phyloP scores from a whole-genome alignment of 139 green algal species.

The Chara braunii region DNA sequence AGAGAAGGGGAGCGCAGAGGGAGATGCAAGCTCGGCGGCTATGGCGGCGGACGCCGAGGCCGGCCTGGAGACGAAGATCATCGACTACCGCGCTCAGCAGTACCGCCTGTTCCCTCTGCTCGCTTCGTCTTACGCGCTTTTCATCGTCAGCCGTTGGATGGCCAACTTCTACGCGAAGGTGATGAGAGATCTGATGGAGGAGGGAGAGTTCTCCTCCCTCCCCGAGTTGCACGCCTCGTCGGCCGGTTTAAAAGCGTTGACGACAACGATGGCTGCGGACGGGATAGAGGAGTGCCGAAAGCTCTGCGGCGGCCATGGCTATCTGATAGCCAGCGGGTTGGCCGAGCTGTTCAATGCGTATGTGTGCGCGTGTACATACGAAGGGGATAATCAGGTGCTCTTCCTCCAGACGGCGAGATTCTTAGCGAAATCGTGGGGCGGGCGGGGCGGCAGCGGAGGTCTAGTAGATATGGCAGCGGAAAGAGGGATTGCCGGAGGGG shows the following conservation, averaged over 20 bases:
- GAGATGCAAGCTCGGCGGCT: too few species aligned
- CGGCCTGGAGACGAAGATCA: conserved; percentile 48
- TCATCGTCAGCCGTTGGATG: conserved; percentile 73
- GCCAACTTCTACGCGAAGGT: conserved; percentile 64
- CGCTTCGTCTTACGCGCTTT: conserved; percentile 71
- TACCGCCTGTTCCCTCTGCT: conserved; percentile 73
- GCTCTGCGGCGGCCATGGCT: conserved; percentile 81
- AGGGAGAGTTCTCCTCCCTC: conserved; percentile 68
- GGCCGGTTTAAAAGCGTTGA: conserved; percentile 68
- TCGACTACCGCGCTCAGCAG: conserved; percentile 89
- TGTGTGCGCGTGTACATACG: conserved; percentile 24
- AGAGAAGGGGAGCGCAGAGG: conserved; percentile 38
- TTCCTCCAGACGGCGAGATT: conserved; percentile 45
- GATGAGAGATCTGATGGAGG: conserved; percentile 56
- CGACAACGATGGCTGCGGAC: conserved; percentile 30
- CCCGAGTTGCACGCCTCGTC: conserved; percentile 84
- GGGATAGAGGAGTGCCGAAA: conserved; percentile 72
- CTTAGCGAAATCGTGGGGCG: too few species aligned
- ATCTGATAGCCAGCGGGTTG: conserved; percentile 16
- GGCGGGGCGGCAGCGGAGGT: too few species aligned
- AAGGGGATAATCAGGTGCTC: conserved; percentile 42
- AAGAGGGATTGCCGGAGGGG: too few species aligned
- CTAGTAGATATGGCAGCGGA: too few species aligned
- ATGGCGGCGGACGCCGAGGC: too few species aligned
- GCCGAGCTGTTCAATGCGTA: conserved; percentile 31